Evolutionary conservation across 306 rosid species (phyloP).

Genomic region (Fragaria iinumae): DNA sequence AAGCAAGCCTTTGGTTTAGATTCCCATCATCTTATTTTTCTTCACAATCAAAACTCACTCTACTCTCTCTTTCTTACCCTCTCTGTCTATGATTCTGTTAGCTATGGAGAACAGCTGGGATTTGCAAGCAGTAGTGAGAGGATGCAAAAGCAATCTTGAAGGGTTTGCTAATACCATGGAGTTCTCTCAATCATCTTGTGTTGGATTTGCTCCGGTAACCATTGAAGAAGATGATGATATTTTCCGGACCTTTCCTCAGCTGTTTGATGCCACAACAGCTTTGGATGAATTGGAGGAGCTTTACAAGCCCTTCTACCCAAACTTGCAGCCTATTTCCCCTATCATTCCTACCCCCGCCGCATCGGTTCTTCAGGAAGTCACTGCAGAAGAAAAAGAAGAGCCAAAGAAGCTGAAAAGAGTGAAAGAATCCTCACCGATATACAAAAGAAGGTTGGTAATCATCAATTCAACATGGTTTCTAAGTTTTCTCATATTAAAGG

Average conservation of each 20-base stretch:
- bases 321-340: constrained; percentile 40
- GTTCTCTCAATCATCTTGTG: constrained; percentile 5
- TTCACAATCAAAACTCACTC: constrained; percentile 23
- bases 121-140: constrained; percentile 79
- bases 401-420: constrained; percentile 28
- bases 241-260: constrained; percentile 38
- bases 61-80: not conserved
- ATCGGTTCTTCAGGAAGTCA: constrained; percentile 37
- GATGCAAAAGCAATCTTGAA: constrained; percentile 31
- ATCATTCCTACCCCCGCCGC: constrained; percentile 29
- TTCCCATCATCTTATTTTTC: constrained; percentile 25
- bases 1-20: constrained; percentile 26
- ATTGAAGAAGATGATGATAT: constrained; percentile 33
- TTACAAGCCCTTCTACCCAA: constrained; percentile 61
- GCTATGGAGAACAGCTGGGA: constrained; percentile 67
- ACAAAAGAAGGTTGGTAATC: constrained; percentile 48
- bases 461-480: not conserved
- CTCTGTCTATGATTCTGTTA: constrained; percentile 19
- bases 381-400: constrained; percentile 32
- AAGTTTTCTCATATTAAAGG: not conserved
- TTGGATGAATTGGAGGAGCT: constrained; percentile 58
- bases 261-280: constrained; percentile 44
- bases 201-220: constrained; percentile 23
- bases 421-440: constrained; percentile 28
- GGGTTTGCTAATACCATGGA: constrained; percentile 16